Percentiles rank a stretch among this genome's conserved stretches.
These are phyloP conservation scores for Parietaria judaica DNA, from an alignment of 306 rosid genomes.

Conservation along the genomic window DNA sequence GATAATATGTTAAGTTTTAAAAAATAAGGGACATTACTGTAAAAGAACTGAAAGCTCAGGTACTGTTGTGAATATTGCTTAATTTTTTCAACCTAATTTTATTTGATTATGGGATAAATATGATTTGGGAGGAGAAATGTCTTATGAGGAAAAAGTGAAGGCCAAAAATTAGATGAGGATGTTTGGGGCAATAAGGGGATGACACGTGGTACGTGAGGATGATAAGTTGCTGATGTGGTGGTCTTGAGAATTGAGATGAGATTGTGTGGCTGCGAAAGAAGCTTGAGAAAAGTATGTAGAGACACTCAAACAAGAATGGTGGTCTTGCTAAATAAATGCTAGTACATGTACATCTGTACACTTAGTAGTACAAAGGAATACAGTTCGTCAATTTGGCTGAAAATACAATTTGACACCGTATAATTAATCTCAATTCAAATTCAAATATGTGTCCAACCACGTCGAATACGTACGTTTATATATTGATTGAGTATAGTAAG, in stretches of 20 bases:
- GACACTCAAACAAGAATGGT: not conserved
- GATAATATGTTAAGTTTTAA: no score
- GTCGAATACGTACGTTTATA: not conserved
- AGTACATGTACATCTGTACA: not conserved
- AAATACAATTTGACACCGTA: not conserved
- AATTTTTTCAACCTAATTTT: no score
- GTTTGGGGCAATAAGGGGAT: slow-evolving; percentile 1
- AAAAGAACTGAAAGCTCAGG: no score
- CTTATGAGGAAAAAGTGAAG: slow-evolving; percentile 24
- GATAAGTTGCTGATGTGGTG: slow-evolving; percentile 22
- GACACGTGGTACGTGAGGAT: slow-evolving; percentile 35
- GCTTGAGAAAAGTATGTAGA: not conserved
- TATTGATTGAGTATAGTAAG: not conserved
- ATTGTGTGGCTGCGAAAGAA: slow-evolving; percentile 41
- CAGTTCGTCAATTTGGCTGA: not conserved
- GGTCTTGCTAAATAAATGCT: slow-evolving; percentile 4
- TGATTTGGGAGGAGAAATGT: slow-evolving; percentile 8
- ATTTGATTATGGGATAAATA: not conserved
- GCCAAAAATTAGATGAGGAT: slow-evolving; percentile 26
- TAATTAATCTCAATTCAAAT: no score
- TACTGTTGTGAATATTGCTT: no score
- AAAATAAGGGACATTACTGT: no score
- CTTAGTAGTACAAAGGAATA: not conserved
- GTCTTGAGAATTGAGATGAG: slow-evolving; percentile 7
- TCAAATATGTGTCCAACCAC: no score